These are phyloP conservation scores for Penicillium maclennaniae DNA, from an alignment of 495 filamentous ascomycete species.

Conservation along the genomic window DNA sequence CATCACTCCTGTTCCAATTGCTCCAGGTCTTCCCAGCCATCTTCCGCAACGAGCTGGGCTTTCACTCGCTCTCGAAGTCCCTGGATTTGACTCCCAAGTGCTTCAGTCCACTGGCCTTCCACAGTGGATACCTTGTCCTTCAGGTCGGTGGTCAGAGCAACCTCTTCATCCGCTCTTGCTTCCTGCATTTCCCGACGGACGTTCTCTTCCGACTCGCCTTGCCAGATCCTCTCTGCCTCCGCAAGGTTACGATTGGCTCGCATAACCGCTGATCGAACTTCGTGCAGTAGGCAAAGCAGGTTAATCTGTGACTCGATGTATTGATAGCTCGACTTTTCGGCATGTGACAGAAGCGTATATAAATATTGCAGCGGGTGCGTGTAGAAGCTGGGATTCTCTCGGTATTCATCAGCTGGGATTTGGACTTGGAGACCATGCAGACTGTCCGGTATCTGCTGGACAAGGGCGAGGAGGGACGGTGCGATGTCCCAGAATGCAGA, in stretches of 20 bases:
- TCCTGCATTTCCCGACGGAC: slow-evolving; percentile 55
- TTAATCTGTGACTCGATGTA: slow-evolving; percentile 96
- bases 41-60: slow-evolving; percentile 60
- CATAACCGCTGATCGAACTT: slow-evolving; percentile 78
- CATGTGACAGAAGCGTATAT: slow-evolving; percentile 74
- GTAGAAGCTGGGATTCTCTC: slow-evolving; percentile 79
- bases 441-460: slow-evolving; percentile 67
- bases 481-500: slow-evolving; percentile 98
- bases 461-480: slow-evolving; percentile 67
- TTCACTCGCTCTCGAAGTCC: slow-evolving; percentile 54
- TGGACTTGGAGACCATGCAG: slow-evolving; percentile 58
- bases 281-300: slow-evolving; percentile 86
- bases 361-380: slow-evolving; percentile 84
- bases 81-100: slow-evolving; percentile 57
- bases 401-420: slow-evolving; percentile 72
- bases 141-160: slow-evolving; percentile 71
- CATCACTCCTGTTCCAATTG: slow-evolving; percentile 36
- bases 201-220: slow-evolving; percentile 49
- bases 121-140: slow-evolving; percentile 88
- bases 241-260: slow-evolving; percentile 52
- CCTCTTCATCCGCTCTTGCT: slow-evolving; percentile 61
- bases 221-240: slow-evolving; percentile 54
- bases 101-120: slow-evolving; percentile 81
- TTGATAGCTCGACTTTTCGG: slow-evolving; percentile 87
- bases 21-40: slow-evolving; percentile 70